phyloP scores from a whole-genome alignment of 2,329 filamentous ascomycete species.

The Talaromyces sp. region DNA sequence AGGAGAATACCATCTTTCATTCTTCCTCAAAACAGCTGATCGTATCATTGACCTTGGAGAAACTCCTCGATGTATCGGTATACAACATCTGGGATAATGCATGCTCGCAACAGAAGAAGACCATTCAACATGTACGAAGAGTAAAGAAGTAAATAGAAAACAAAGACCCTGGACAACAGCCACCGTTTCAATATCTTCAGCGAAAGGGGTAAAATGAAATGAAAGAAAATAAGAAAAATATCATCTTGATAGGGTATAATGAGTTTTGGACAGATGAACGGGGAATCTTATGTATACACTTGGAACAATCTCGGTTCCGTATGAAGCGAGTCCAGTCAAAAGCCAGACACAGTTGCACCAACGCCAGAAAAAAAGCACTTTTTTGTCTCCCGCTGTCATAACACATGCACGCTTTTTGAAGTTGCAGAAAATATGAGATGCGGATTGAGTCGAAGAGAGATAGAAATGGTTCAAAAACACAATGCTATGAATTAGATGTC shows the following conservation, averaged over 20 bases:
- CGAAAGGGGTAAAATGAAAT: neutral
- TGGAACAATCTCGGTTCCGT: slow-evolving; percentile 2
- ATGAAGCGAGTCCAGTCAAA: slow-evolving; percentile 12
- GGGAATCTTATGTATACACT: slow-evolving; percentile 19
- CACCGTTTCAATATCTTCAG: slow-evolving; percentile 1
- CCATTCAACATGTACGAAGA: neutral
- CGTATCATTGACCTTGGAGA: neutral
- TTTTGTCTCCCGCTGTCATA: slow-evolving; percentile 21
- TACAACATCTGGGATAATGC: neutral
- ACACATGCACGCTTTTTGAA: slow-evolving; percentile 20
- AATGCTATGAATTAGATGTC: slow-evolving; percentile 2
- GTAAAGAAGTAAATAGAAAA: neutral
- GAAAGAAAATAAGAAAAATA: slow-evolving; percentile 3
- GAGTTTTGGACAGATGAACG: slow-evolving; percentile 12
- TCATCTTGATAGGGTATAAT: slow-evolving; percentile 19
- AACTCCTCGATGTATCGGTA: neutral
- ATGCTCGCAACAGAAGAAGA: neutral
- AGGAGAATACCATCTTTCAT: neutral
- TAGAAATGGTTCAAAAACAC: neutral
- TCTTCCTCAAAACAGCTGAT: neutral
- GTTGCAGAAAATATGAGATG: slow-evolving; percentile 15
- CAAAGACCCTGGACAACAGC: slow-evolving; percentile 5
- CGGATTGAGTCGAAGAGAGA: slow-evolving; percentile 6
- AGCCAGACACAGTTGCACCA: slow-evolving; percentile 12
- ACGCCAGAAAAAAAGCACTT: slow-evolving; percentile 21